These are phyloP conservation scores for Shiraia bambusicola DNA, from an alignment of 2,329 filamentous ascomycete genomes.

Conservation along the genomic window DNA sequence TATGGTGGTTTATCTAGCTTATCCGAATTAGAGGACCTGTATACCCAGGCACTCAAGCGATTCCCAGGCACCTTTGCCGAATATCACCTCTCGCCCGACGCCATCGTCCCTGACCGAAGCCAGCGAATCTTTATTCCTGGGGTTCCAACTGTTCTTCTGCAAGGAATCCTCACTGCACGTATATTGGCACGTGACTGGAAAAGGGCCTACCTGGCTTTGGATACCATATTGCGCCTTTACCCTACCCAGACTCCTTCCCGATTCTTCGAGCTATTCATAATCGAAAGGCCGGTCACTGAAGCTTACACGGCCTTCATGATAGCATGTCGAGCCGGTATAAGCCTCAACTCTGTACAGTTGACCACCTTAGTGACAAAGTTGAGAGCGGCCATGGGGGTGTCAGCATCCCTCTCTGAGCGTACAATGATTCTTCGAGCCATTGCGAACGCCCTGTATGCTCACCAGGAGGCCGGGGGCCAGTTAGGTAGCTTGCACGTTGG, in stretches of 20 bases:
- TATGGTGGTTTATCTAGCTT: constrained; percentile 43
- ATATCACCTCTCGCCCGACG: constrained; percentile 51
- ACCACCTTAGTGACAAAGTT: constrained; percentile 40
- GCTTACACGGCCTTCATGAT: constrained; percentile 52
- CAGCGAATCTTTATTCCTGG: constrained; percentile 34
- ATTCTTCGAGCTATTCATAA: constrained; percentile 50
- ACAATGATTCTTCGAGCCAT: constrained; percentile 40
- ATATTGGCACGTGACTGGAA: constrained; percentile 49
- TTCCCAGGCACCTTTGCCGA: constrained; percentile 51
- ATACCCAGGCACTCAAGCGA: constrained; percentile 47
- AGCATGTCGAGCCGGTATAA: constrained; percentile 49
- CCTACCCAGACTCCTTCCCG: constrained; percentile 46
- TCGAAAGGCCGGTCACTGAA: constrained; percentile 50
- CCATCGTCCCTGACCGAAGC: constrained; percentile 49
- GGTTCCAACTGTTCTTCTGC: constrained; percentile 48
- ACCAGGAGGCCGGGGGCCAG: constrained; percentile 43
- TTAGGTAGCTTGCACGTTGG: constrained; percentile 42
- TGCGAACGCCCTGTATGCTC: constrained; percentile 47
- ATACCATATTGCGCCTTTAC: constrained; percentile 51
- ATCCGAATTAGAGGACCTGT: constrained; percentile 49
- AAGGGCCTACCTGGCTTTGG: constrained; percentile 53
- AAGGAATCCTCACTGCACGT: constrained; percentile 52
- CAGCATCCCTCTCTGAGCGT: constrained; percentile 21
- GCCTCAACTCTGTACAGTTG: constrained; percentile 33
- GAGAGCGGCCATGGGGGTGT: constrained; percentile 19